Conservation (phyloP, 140 eudicot genomes). For the Erigeron philadelphicus region DNA sequence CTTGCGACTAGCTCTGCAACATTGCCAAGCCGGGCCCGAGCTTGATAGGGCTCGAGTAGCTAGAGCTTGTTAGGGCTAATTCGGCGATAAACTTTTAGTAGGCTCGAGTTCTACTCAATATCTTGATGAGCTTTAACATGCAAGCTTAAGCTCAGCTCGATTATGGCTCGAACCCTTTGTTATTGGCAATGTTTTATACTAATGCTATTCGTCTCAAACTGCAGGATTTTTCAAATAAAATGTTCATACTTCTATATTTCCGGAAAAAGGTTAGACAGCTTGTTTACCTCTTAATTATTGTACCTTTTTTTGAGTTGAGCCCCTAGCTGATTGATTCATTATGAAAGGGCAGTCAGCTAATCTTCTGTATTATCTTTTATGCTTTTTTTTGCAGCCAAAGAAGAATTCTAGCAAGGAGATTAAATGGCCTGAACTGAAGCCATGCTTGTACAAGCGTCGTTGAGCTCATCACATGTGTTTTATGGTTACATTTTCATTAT, state of each 20-base stretch:
- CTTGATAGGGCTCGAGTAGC: no score
- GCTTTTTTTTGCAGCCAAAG: constrained; percentile 41
- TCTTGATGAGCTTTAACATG: no score
- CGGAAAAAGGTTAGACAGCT: constrained; percentile 61
- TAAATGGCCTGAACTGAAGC: constrained; percentile 83
- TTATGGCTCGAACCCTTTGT: no score
- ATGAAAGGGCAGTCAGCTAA: neutral
- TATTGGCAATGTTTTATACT: constrained; percentile 18
- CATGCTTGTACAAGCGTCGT: constrained; percentile 91
- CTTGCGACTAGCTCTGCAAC: no score
- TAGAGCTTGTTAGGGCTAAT: no score
- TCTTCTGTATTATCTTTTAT: neutral
- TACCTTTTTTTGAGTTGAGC: neutral
- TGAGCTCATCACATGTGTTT: constrained; percentile 28
- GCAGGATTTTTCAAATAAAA: constrained; percentile 95
- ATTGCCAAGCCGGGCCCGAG: no score
- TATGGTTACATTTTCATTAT: neutral
- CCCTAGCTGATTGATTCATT: neutral
- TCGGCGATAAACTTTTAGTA: no score
- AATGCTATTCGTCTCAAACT: constrained; percentile 20
- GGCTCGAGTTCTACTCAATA: no score
- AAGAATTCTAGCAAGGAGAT: constrained; percentile 39
- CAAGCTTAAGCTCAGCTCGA: no score
- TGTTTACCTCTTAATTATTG: neutral
- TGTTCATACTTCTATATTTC: constrained; percentile 73